phyloP scores from a whole-genome alignment of 176 grass and related monocot genomes.

The Carex pumila region DNA sequence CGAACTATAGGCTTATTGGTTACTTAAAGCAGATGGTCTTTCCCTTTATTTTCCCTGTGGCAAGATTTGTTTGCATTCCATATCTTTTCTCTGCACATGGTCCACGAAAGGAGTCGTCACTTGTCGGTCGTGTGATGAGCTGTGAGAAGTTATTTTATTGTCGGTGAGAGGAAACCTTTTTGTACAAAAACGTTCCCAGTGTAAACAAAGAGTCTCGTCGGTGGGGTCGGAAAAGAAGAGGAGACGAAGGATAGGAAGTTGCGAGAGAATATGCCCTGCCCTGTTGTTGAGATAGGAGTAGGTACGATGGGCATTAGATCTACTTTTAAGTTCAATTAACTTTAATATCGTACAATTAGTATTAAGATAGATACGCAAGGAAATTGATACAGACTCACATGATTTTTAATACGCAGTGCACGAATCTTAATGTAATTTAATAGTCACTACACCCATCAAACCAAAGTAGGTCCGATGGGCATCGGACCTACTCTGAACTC shows the following conservation, averaged over 20 bases:
- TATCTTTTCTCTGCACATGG: background rate
- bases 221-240: slow-evolving; percentile 2
- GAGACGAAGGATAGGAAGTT: background rate
- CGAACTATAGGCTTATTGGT: background rate
- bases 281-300: background rate
- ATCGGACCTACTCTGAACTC: too few relatives aligned
- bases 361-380: too few relatives aligned
- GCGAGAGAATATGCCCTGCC: background rate
- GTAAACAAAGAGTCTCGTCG: background rate
- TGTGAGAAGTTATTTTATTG: background rate
- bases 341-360: too few relatives aligned
- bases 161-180: background rate
- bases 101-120: background rate
- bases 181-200: background rate
- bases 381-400: too few relatives aligned
- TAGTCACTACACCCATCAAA: too few relatives aligned
- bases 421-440: too few relatives aligned
- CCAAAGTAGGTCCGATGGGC: too few relatives aligned
- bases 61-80: slow-evolving; percentile 2
- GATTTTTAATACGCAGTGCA: too few relatives aligned
- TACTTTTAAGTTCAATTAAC: too few relatives aligned
- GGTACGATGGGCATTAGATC: too few relatives aligned
- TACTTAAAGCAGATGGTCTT: background rate
- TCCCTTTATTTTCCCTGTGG: slow-evolving; percentile 2
- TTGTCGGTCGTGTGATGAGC: background rate